phyloP scores from a whole-genome alignment of 2,329 filamentous ascomycete genomes.

The Didymella keratinophila region DNA sequence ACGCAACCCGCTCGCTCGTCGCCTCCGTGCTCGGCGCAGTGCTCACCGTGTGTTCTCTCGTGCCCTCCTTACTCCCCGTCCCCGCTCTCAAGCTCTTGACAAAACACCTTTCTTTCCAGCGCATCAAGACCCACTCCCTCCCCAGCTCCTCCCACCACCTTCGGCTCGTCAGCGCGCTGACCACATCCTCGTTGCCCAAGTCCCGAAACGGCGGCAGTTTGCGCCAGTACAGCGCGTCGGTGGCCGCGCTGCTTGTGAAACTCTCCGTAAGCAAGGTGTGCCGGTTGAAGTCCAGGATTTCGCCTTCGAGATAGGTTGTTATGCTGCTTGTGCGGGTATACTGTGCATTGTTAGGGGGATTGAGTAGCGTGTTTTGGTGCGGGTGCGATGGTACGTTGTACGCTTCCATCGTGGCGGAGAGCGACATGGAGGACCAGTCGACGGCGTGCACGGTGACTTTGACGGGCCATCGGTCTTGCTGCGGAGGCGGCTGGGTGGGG shows the following conservation, averaged over 20 bases:
- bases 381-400: slow-evolving; percentile 67
- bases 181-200: slow-evolving; percentile 52
- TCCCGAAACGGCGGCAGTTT: slow-evolving; percentile 56
- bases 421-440: slow-evolving; percentile 66
- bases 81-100: slow-evolving; percentile 45
- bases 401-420: slow-evolving; percentile 74
- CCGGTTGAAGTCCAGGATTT: slow-evolving; percentile 68
- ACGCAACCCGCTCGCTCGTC: too few relatives aligned
- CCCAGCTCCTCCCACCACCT: slow-evolving; percentile 48
- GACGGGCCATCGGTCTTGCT: slow-evolving; percentile 71
- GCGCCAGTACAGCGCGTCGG: slow-evolving; percentile 59
- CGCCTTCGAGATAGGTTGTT: slow-evolving; percentile 72
- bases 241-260: slow-evolving; percentile 55
- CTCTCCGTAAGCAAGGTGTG: slow-evolving; percentile 61
- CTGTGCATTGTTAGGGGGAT: slow-evolving; percentile 20
- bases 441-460: slow-evolving; percentile 71
- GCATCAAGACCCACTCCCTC: slow-evolving; percentile 63
- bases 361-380: slow-evolving; percentile 38
- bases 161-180: slow-evolving; percentile 54
- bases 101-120: slow-evolving; percentile 64
- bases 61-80: too few relatives aligned
- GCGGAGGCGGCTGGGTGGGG: slow-evolving; percentile 16
- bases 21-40: too few relatives aligned
- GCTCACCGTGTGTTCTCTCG: too few relatives aligned
- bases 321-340: slow-evolving; percentile 57